These are phyloP conservation scores for Torulaspora maleeae DNA, from an alignment of 805 yeast species.

Conservation along the genomic window DNA sequence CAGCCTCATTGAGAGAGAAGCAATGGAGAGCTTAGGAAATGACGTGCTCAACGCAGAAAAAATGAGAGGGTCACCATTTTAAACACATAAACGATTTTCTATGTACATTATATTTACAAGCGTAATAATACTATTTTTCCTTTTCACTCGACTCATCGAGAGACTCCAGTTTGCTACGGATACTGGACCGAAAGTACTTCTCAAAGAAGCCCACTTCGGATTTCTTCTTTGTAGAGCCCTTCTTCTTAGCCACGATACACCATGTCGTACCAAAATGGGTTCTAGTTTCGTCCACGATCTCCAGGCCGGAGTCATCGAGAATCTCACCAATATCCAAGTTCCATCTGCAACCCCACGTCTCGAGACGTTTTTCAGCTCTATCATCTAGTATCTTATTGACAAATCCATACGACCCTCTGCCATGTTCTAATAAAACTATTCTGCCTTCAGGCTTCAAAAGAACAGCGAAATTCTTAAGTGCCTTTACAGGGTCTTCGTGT, in stretches of 20 bases:
- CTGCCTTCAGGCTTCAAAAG: conserved; percentile 87
- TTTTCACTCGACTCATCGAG: conserved; percentile 10
- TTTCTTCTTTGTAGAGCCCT: conserved; percentile 51
- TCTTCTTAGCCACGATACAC: conserved; percentile 71
- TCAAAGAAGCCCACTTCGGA: conserved; percentile 49
- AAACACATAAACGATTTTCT: conserved; percentile 1
- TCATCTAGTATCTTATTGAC: conserved; percentile 77
- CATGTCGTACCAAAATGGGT: conserved; percentile 92
- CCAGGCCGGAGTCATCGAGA: conserved; percentile 76
- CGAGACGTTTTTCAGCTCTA: conserved; percentile 75
- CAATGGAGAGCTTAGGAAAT: conserved; percentile 66
- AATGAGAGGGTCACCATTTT: conserved; percentile 53
- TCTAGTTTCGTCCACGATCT: conserved; percentile 71
- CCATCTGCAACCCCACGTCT: conserved; percentile 97
- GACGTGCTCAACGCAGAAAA: conserved; percentile 68
- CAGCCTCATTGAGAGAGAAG: conserved; percentile 64
- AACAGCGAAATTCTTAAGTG: conserved; percentile 65
- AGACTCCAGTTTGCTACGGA: conserved; percentile 27
- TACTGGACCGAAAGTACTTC: conserved; percentile 43
- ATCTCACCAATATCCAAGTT: conserved; percentile 88
- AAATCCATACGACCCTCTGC: conserved; percentile 74
- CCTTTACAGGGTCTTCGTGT: conserved; percentile 85
- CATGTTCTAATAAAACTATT: conserved; percentile 85
- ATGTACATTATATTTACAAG: conserved; percentile 2
- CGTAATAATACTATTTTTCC: conserved; percentile 6